These are phyloP conservation scores for Escallonia herrerae DNA, from an alignment of 129 eudicot genomes.

Conservation along the genomic window DNA sequence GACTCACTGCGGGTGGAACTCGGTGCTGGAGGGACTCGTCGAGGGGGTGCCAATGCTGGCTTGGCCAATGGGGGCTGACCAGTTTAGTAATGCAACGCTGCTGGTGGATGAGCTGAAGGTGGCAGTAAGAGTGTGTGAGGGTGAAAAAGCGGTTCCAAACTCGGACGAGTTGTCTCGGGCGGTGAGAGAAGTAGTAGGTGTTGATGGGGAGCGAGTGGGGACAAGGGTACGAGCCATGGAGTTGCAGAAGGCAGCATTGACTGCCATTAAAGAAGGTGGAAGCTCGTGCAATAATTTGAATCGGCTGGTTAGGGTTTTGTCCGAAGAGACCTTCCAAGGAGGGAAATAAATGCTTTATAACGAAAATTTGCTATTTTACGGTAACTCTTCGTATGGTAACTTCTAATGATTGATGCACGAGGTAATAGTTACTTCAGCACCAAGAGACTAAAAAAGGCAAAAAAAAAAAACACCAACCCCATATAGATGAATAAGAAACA, in stretches of 20 bases:
- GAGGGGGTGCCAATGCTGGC: not conserved
- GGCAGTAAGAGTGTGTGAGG: not conserved
- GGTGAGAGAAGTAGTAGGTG: not conserved
- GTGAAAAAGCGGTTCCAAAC: not conserved
- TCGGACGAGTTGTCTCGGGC: not conserved
- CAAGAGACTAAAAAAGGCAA: too few relatives aligned
- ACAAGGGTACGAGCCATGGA: not conserved
- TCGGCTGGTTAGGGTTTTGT: too few relatives aligned
- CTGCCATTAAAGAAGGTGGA: not conserved
- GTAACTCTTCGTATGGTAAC: too few relatives aligned
- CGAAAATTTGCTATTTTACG: too few relatives aligned
- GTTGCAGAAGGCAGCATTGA: not conserved
- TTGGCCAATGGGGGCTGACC: not conserved
- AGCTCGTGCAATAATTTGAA: not conserved
- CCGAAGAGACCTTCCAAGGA: too few relatives aligned
- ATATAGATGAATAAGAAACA: too few relatives aligned
- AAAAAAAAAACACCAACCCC: too few relatives aligned
- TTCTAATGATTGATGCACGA: too few relatives aligned
- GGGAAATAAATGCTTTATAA: too few relatives aligned
- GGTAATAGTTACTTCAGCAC: too few relatives aligned
- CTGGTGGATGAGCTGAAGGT: not conserved
- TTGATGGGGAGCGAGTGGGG: not conserved
- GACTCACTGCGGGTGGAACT: too few relatives aligned
- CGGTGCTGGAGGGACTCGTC: not conserved
- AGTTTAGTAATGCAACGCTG: not conserved